Evolutionary conservation across 2,329 filamentous ascomycete genomes (phyloP), one percentile per base, ranked within the genome.

Genomic region (Neofusicoccum kwambonambiense): DNA sequence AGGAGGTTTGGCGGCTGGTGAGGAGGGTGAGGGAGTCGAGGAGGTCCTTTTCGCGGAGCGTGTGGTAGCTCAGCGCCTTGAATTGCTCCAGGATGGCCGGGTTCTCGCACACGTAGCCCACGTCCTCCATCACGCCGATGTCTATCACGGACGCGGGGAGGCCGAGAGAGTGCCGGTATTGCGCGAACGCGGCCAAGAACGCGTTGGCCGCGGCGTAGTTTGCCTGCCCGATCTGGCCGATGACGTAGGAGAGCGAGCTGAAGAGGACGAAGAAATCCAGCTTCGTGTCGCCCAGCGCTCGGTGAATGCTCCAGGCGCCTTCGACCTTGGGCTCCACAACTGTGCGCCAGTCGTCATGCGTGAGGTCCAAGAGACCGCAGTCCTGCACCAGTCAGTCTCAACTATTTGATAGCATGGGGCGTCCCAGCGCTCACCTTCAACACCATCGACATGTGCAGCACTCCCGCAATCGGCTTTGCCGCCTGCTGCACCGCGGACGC

Each of bases 81-180:
- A 68, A 41, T 9, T 57, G 37, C 39, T 64, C 31, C 11, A 67
- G 44, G 5, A 67, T n/a, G 4, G 15, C 54, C 6, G 56, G 13
- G 22, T 35, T 66, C 7, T 67, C n/a, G 3, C 50, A 35, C 3
- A 82, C 69, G 60, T 74, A 77, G 0, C 82, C 81, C 3, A 78
- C 70, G 4, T 75, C 80, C 3, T 74, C 72, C 8, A 88, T 79
- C 1, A 80, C 79, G 0, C 84, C 84, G 13, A 88, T 74, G 68
- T 87, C 81, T 1, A 89, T 75, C 0, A 80, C 80, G 0, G 81
- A 77, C 34, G 80, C 82, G 3, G 80, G 75, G 1, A 72, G 66
- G 19, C 69, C 68, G 2, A 54, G 64, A 4, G 34, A 17, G 8
- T 44, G 58, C 1, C 73, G 68, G 42, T 70, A 72, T 4, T 67